A percentile compares a stretch with the other conserved stretches of the same genome.
phyloP scores from a whole-genome alignment of 1,139 yeast genomes.

The Yamadazyma epiphylla region DNA sequence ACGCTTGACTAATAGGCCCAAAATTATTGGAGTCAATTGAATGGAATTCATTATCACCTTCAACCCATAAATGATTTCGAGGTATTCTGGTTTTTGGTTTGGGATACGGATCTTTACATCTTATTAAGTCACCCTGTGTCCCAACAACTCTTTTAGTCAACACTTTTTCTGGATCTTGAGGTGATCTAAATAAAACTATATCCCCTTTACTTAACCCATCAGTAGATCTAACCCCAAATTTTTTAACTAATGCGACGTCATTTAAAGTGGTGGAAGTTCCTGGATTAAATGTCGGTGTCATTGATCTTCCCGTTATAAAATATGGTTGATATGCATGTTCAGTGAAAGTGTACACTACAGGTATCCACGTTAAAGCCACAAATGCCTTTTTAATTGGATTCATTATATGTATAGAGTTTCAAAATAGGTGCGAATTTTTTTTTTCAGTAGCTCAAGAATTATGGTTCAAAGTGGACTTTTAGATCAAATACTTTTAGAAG shows the following conservation, averaged over 20 bases:
- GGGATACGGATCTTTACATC: conserved; percentile 64
- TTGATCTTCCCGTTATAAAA: conserved; percentile 76
- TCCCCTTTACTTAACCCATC: conserved; percentile 57
- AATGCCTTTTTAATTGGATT: conserved; percentile 18
- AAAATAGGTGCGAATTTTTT: conserved; percentile 1
- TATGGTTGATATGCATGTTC: conserved; percentile 75
- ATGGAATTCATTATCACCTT: conserved; percentile 84
- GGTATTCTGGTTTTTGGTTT: conserved; percentile 60
- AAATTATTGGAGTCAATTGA: conserved; percentile 80
- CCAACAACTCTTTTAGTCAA: conserved; percentile 79
- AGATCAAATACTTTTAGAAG: conserved; percentile 31
- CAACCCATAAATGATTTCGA: conserved; percentile 85
- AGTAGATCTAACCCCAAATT: conserved; percentile 51
- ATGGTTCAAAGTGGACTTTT: conserved; percentile 18
- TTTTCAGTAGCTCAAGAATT: conserved; percentile 1
- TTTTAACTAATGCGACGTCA: conserved; percentile 73
- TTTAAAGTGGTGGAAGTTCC: conserved; percentile 41
- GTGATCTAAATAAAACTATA: conserved; percentile 74
- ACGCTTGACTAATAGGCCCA: conserved; percentile 80
- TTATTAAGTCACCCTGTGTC: conserved; percentile 62
- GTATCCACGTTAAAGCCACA: conserved; percentile 60
- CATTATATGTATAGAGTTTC: neutral
- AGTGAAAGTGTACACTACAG: conserved; percentile 66
- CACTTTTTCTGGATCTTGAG: conserved; percentile 67
- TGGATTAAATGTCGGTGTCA: conserved; percentile 90